Conservation (phyloP, 305 asterid genomes). For the Fraxinus sp. region DNA sequence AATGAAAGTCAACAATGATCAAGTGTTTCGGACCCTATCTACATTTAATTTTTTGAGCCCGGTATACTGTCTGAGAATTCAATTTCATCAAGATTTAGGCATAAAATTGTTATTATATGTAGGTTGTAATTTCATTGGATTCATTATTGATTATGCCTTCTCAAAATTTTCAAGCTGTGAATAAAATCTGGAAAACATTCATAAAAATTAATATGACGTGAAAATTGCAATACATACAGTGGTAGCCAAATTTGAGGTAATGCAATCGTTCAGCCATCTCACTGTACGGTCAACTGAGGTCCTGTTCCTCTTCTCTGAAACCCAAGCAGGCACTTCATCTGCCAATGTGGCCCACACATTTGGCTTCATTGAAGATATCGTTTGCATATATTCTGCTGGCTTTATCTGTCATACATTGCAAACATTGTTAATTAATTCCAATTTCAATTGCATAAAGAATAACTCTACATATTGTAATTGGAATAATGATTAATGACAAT, state of each 20-base stretch:
- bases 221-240: conserved; percentile 24
- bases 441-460: background rate
- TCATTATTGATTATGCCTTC: background rate
- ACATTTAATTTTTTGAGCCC: background rate
- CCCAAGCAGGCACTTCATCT: conserved; percentile 97
- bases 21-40: background rate
- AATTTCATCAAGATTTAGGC: conserved; percentile 6
- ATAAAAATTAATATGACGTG: background rate
- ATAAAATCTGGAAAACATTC: background rate
- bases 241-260: conserved; percentile 32
- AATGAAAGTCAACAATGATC: background rate
- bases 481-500: background rate
- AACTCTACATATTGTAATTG: background rate
- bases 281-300: conserved; percentile 73
- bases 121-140: background rate
- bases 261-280: conserved; percentile 88
- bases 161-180: background rate
- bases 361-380: conserved; percentile 77
- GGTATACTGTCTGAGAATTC: background rate
- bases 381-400: conserved; percentile 62
- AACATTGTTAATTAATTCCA: background rate
- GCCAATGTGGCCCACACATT: conserved; percentile 77
- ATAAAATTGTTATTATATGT: background rate
- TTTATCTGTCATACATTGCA: conserved; percentile 45
- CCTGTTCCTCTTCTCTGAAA: conserved; percentile 72